phyloP scores from a whole-genome alignment of 2,329 filamentous ascomycete species.

The Hypoxylon sp. region DNA sequence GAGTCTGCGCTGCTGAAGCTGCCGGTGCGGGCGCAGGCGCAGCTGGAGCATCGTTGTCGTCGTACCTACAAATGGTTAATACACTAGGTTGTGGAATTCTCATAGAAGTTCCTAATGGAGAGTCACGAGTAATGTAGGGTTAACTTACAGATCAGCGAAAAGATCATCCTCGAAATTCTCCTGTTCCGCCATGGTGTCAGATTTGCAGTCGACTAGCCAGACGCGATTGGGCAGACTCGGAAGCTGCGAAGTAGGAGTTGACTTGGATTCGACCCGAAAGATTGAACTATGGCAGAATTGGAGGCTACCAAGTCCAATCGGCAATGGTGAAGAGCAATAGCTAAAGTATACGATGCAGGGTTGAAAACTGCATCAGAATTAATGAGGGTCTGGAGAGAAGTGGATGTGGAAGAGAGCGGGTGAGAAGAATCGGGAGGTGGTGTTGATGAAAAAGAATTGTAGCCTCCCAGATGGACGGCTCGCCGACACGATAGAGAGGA shows the following conservation, averaged over 20 bases:
- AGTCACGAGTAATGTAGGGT: not conserved
- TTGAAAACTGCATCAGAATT: not conserved
- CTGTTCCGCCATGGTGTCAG: slow-evolving; percentile 76
- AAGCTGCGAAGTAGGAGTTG: slow-evolving; percentile 13
- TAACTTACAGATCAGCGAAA: slow-evolving; percentile 90
- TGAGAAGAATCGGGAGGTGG: slow-evolving; percentile 9
- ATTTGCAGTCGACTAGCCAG: not conserved
- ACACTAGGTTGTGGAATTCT: slow-evolving; percentile 6
- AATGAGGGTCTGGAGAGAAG: not conserved
- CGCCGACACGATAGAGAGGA: slow-evolving; percentile 24
- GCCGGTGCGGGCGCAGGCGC: slow-evolving; percentile 51
- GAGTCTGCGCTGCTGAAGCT: slow-evolving; percentile 41
- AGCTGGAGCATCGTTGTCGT: slow-evolving; percentile 71
- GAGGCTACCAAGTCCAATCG: slow-evolving; percentile 22
- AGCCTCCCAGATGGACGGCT: slow-evolving; percentile 34
- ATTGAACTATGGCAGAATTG: slow-evolving; percentile 8
- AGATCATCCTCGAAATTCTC: slow-evolving; percentile 93
- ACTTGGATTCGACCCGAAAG: slow-evolving; percentile 30
- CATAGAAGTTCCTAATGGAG: not conserved
- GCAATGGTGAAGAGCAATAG: not conserved
- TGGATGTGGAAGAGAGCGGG: not conserved
- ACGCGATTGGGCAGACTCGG: slow-evolving; percentile 28
- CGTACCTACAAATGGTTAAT: slow-evolving; percentile 64
- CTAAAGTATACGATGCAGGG: not conserved
- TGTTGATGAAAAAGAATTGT: slow-evolving; percentile 43